Percentiles rank a stretch among this genome's conserved stretches.
Evolutionary conservation across 2,329 filamentous ascomycete species (phyloP).

Genomic region (Monosporascus sp.): DNA sequence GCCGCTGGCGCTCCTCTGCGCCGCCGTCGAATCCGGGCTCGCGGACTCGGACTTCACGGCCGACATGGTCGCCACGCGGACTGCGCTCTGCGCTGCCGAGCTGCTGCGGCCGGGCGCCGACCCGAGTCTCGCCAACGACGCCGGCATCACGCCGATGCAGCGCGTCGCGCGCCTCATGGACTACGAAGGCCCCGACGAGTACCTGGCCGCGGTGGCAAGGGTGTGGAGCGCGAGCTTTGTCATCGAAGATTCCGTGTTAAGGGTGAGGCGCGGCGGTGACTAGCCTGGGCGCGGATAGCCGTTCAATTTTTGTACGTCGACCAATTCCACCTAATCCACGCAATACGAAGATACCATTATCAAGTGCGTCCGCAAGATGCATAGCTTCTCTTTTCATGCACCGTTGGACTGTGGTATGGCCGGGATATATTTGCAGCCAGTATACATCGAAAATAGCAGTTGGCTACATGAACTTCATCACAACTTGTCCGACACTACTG

Average conservation of each 20-base stretch:
- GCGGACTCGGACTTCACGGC: slow-evolving; percentile 5
- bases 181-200: slow-evolving; percentile 9
- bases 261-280: background rate
- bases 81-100: slow-evolving; percentile 4
- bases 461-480: too few relatives aligned
- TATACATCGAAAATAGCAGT: too few relatives aligned
- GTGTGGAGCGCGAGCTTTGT: slow-evolving; percentile 24
- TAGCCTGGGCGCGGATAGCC: too few relatives aligned
- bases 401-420: too few relatives aligned
- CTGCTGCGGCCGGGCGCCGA: slow-evolving; percentile 5
- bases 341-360: too few relatives aligned
- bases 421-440: too few relatives aligned
- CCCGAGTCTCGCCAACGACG: slow-evolving; percentile 3
- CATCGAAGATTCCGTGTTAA: background rate
- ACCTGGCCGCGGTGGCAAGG: slow-evolving; percentile 12
- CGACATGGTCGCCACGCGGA: slow-evolving; percentile 1
- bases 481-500: too few relatives aligned
- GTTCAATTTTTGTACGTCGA: too few relatives aligned
- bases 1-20: slow-evolving; percentile 14
- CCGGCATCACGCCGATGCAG: slow-evolving; percentile 9
- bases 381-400: too few relatives aligned
- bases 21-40: slow-evolving; percentile 6
- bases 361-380: too few relatives aligned
- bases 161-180: slow-evolving; percentile 6
- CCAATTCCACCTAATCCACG: too few relatives aligned